These are phyloP conservation scores for Mikania micrantha DNA, from an alignment of 129 eudicot genomes.

Conservation along the genomic window DNA sequence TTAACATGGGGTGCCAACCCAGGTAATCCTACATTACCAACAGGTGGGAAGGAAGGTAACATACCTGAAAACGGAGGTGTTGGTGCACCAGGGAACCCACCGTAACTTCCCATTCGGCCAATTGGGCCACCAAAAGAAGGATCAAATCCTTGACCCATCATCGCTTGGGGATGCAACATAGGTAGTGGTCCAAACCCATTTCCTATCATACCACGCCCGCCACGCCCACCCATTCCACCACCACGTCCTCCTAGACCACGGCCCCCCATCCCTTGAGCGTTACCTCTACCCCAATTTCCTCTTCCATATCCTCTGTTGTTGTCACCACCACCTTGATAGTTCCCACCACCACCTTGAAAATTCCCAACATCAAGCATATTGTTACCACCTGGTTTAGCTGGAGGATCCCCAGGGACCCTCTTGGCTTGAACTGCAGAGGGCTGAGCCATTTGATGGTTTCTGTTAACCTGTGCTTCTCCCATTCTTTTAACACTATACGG, in stretches of 20 bases:
- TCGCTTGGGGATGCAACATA: conserved; percentile 59
- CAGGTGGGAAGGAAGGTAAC: conserved; percentile 65
- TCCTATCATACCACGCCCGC: conserved; percentile 55
- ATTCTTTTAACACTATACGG: conserved; percentile 61
- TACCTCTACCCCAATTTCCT: conserved; percentile 88
- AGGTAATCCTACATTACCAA: conserved; percentile 70
- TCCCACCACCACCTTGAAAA: conserved; percentile 31
- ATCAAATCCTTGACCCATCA: conserved; percentile 93
- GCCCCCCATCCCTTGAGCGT: conserved; percentile 59
- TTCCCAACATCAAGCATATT: conserved; percentile 39
- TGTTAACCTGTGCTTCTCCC: conserved; percentile 74
- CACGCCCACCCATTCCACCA: conserved; percentile 58
- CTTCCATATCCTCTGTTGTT: conserved; percentile 59
- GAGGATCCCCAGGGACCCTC: conserved; percentile 45
- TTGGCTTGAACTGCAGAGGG: conserved; percentile 29
- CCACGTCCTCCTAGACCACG: conserved; percentile 56
- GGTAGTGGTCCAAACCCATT: conserved; percentile 68
- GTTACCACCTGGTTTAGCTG: conserved; percentile 34
- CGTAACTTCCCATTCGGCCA: conserved; percentile 73
- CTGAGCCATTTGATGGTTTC: conserved; percentile 50
- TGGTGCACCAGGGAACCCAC: conserved; percentile 72
- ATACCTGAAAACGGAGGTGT: conserved; percentile 63
- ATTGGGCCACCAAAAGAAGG: conserved; percentile 85
- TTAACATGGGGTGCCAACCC: conserved; percentile 94
- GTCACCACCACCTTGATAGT: conserved; percentile 24